phyloP scores from a whole-genome alignment of 2,329 filamentous ascomycete species.

The Tolypocladium album region DNA sequence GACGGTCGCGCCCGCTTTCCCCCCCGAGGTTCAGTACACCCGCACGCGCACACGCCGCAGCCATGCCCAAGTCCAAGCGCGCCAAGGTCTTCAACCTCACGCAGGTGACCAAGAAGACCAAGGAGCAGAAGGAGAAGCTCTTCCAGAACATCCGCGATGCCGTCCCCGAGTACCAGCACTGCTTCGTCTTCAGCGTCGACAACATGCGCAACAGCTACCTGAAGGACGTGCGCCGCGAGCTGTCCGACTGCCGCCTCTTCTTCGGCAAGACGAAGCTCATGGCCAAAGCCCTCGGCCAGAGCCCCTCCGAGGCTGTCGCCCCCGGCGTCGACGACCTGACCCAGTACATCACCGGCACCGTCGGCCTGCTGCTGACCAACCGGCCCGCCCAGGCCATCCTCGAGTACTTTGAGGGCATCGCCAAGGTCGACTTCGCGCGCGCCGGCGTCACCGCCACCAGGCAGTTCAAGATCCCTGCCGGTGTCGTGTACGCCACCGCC shows the following conservation, averaged over 20 bases:
- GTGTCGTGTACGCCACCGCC: slow-evolving; percentile 69
- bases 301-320: slow-evolving; percentile 67
- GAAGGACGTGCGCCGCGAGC: slow-evolving; percentile 78
- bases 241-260: slow-evolving; percentile 77
- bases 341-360: slow-evolving; percentile 64
- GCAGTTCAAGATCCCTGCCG: slow-evolving; percentile 69
- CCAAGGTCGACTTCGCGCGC: slow-evolving; percentile 80
- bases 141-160: slow-evolving; percentile 82
- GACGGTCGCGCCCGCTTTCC: background rate
- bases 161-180: slow-evolving; percentile 75
- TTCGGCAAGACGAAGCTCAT: slow-evolving; percentile 99
- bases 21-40: background rate
- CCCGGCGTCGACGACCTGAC: slow-evolving; percentile 64
- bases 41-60: slow-evolving; percentile 15
- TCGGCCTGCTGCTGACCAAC: slow-evolving; percentile 86
- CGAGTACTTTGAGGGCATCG: slow-evolving; percentile 61
- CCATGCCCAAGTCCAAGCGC: slow-evolving; percentile 96
- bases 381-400: slow-evolving; percentile 56
- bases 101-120: slow-evolving; percentile 83
- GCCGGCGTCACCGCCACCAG: slow-evolving; percentile 68
- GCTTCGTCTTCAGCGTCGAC: slow-evolving; percentile 87
- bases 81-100: slow-evolving; percentile 81
- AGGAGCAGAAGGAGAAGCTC: slow-evolving; percentile 83
- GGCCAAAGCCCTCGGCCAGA: slow-evolving; percentile 81
- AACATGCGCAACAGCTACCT: slow-evolving; percentile 98